Evolutionary conservation across 106 monocot genomes (phyloP).

Genomic region (Iris macrosiphon): DNA sequence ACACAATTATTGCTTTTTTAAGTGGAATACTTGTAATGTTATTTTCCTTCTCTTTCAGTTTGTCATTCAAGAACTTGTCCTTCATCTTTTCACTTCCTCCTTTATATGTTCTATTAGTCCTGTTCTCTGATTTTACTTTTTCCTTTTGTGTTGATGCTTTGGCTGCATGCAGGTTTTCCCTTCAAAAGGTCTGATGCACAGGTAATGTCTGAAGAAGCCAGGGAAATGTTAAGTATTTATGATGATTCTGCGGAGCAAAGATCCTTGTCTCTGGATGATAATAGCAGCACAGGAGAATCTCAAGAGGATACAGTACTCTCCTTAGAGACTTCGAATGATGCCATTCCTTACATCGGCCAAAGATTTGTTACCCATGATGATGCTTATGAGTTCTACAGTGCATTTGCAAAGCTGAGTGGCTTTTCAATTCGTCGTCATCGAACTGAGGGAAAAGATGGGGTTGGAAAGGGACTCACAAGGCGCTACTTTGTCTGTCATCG

Average conservation of each 20-base stretch:
- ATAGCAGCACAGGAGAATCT: conserved; percentile 46
- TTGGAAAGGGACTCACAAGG: conserved; percentile 71
- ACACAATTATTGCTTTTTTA: no score
- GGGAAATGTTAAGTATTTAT: conserved; percentile 41
- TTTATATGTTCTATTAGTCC: no score
- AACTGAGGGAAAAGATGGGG: conserved; percentile 81
- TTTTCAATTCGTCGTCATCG: conserved; percentile 85
- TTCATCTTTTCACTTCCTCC: no score
- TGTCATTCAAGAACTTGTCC: no score
- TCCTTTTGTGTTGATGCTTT: no score
- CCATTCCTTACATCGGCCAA: conserved; percentile 66
- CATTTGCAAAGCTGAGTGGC: conserved; percentile 68
- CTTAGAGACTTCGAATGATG: conserved; percentile 47
- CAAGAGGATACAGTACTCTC: conserved; percentile 53
- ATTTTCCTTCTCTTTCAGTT: no score
- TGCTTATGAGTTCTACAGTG: conserved; percentile 75
- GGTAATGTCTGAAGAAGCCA: conserved; percentile 43
- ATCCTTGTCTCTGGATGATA: conserved; percentile 53
- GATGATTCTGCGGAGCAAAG: conserved; percentile 61
- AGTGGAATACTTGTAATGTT: no score
- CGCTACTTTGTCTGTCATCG: conserved; percentile 87
- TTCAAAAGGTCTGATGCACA: conserved; percentile 8
- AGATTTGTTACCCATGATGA: conserved; percentile 70
- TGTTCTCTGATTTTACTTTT: no score
- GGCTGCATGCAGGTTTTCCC: not conserved